Conservation (phyloP, 352 stramenopile genomes). For the Blastocystis sp. region DNA sequence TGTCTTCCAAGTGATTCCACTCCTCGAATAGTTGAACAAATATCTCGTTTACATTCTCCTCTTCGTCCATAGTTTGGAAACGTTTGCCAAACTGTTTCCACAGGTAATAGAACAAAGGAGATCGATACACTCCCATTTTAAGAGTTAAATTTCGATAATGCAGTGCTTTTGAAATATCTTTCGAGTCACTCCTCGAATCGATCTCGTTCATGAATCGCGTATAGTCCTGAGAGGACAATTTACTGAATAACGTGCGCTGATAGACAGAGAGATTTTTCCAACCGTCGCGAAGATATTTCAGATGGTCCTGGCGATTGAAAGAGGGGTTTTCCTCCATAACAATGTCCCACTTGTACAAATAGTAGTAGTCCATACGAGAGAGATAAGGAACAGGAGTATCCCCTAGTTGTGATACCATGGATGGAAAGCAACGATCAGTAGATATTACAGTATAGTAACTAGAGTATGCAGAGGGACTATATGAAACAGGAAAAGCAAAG, state of each 20-base stretch:
- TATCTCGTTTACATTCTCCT: neutral
- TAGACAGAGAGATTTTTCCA: neutral
- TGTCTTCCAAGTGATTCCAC: neutral
- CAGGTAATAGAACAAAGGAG: conserved; percentile 9
- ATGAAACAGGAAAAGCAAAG: neutral
- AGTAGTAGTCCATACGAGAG: neutral
- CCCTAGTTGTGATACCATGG: neutral
- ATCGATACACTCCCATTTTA: neutral
- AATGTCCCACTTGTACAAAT: neutral
- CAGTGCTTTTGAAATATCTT: neutral
- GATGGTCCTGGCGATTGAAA: neutral
- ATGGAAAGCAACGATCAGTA: neutral
- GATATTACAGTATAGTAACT: neutral
- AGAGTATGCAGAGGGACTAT: neutral
- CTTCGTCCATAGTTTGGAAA: neutral
- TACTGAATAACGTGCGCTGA: neutral
- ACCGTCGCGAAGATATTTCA: neutral
- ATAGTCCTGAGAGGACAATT: neutral
- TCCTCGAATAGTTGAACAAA: neutral
- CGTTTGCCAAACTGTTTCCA: neutral
- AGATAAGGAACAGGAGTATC: neutral
- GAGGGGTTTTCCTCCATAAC: neutral
- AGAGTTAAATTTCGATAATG: neutral
- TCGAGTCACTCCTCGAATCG: neutral
- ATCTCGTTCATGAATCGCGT: conserved; percentile 16